These are phyloP conservation scores for Colletotrichum camelliae DNA, from an alignment of 2,329 filamentous ascomycete genomes.

Conservation along the genomic window DNA sequence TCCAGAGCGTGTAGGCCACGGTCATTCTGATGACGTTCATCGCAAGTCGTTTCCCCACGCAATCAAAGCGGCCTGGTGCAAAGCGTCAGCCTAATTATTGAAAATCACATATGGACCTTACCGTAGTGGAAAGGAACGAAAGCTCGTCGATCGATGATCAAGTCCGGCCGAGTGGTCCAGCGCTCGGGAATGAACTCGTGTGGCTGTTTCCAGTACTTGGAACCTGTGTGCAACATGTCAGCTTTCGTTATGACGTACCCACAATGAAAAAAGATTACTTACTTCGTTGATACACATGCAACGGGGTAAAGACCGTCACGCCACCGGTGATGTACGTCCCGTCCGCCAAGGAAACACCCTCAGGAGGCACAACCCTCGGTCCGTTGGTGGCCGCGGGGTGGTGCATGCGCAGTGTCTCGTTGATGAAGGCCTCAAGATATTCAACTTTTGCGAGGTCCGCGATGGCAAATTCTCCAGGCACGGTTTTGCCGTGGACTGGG, in stretches of 20 bases:
- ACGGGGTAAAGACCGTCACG: conserved; percentile 10
- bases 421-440: conserved; percentile 31
- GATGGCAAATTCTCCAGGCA: conserved; percentile 23
- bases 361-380: conserved; percentile 26
- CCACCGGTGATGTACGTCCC: conserved; percentile 30
- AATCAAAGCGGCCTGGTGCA: background rate
- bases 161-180: conserved; percentile 25
- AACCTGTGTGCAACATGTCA: background rate
- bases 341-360: conserved; percentile 28
- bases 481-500: conserved; percentile 16
- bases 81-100: background rate
- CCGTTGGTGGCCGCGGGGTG: conserved; percentile 31
- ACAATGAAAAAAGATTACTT: background rate
- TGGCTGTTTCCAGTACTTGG: conserved; percentile 15
- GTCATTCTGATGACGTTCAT: conserved; percentile 5
- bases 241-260: background rate
- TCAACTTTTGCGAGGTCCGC: conserved; percentile 22
- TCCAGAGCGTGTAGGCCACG: conserved; percentile 16
- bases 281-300: conserved; percentile 13
- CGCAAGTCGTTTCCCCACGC: conserved; percentile 11
- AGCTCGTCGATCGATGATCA: conserved; percentile 24
- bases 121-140: conserved; percentile 13
- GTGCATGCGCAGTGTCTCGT: conserved; percentile 34
- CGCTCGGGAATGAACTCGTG: conserved; percentile 27
- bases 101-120: background rate